Evolutionary conservation across 78 protist genomes (phyloP), one percentile per base, ranked within the genome.

Genomic region (Monosiga brevicollis): DNA sequence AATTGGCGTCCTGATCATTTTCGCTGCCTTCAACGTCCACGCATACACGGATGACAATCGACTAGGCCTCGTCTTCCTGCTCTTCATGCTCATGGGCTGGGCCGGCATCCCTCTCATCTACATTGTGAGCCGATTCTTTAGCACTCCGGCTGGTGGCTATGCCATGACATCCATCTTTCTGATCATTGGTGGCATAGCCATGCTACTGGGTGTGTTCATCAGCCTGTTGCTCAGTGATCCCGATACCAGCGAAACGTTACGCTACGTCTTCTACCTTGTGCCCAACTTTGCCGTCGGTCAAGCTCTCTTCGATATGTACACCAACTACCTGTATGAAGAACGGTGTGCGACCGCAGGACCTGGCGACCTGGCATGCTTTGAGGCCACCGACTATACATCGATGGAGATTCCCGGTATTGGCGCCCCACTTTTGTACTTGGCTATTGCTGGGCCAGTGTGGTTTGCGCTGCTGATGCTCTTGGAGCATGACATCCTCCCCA

Each of bases 271-370:
- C 6, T 32, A 73, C 43, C 32, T 32, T 11, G 1, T 82, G 22
- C 85, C 85, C 26, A 29, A 70, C 74, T 82, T 73, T 24, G 73
- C 78, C 38, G 24, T 81, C 35, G 84, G 84, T 2, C 76, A 70
- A 32, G 37, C 70, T 2, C 43, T 54, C 41, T 11, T 24, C n/a
- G 84, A 71, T 37, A 37, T 81, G 35, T 81, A 35, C 9, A 37
- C 1, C 42, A 54, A 32, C 24, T 55, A 20, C 42, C 1, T 20
- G 62, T 49, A 20, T 49, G n/a, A n/a, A n/a, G n/a, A n/a, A n/a
- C n/a, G n/a, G n/a, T n/a, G n/a, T n/a, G n/a, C n/a, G n/a, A n/a
- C n/a, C n/a, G n/a, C n/a, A n/a, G n/a, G n/a, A n/a, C n/a, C n/a
- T n/a, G 62, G 62, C 62, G 62, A 49, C 29, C 62, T 49, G 29